Conservation (phyloP, 2,329 filamentous ascomycete species). For the Fusarium mangiferae region DNA sequence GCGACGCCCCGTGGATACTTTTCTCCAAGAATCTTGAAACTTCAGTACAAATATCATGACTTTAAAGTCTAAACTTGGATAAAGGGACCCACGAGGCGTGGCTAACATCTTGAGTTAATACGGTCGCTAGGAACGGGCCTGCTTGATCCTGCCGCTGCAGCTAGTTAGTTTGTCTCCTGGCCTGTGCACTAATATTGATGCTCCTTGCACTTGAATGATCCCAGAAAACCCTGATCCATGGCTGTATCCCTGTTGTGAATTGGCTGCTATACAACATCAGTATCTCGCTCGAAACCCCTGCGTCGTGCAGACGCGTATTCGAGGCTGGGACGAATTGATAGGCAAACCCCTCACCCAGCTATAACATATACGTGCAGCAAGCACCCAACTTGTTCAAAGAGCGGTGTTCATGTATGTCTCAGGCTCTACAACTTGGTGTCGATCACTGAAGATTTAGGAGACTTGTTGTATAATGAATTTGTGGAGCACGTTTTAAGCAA, state of each 20-base stretch:
- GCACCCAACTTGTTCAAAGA: neutral
- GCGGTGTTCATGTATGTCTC: neutral
- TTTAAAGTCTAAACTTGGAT: no score
- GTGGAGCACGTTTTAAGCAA: neutral
- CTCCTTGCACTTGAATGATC: neutral
- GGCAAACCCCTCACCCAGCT: neutral
- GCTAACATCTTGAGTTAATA: neutral
- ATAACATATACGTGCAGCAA: neutral
- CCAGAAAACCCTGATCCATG: neutral
- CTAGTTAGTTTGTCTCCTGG: neutral
- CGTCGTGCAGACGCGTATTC: neutral
- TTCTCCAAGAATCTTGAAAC: neutral
- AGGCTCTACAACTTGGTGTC: neutral
- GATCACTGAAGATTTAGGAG: neutral
- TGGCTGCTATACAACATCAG: neutral
- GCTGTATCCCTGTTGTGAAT: neutral
- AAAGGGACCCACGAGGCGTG: neutral
- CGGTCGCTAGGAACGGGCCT: neutral
- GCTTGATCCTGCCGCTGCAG: neutral
- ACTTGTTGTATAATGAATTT: neutral
- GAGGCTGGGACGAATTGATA: neutral
- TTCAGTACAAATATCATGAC: no score
- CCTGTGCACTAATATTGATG: neutral
- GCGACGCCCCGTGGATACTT: neutral
- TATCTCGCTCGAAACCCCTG: neutral